Evolutionary conservation across 345 rosid species (phyloP).

Genomic region (Melaleuca quinquenervia): DNA sequence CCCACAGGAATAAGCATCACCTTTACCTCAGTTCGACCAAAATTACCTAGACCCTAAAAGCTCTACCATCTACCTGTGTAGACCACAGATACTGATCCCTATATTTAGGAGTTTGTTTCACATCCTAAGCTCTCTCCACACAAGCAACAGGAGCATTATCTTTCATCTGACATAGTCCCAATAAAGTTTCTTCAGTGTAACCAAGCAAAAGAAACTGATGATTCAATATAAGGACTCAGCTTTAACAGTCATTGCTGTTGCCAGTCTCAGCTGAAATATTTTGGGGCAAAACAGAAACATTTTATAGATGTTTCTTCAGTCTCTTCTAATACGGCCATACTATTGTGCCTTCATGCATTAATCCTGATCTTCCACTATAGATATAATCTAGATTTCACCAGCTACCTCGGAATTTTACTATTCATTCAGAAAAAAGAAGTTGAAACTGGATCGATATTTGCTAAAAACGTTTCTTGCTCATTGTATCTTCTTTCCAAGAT

Average conservation of each 20-base stretch:
- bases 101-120: neutral
- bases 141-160: neutral
- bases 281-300: neutral
- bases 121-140: neutral
- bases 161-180: neutral
- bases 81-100: neutral
- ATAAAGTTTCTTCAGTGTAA: neutral
- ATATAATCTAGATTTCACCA: neutral
- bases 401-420: neutral
- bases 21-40: neutral
- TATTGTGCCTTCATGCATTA: neutral
- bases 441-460: neutral
- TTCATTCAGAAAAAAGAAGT: neutral
- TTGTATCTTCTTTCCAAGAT: neutral
- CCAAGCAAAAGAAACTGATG: neutral
- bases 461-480: neutral
- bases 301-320: neutral
- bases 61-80: neutral
- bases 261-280: neutral
- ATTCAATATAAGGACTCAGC: neutral
- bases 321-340: neutral
- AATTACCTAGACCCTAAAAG: neutral
- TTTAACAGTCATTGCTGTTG: neutral
- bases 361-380: neutral
- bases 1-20: neutral